Evolutionary conservation across 2,329 filamentous ascomycete genomes (phyloP), one percentile per base, ranked within the genome.

Genomic region (Nigrospora oryzae): DNA sequence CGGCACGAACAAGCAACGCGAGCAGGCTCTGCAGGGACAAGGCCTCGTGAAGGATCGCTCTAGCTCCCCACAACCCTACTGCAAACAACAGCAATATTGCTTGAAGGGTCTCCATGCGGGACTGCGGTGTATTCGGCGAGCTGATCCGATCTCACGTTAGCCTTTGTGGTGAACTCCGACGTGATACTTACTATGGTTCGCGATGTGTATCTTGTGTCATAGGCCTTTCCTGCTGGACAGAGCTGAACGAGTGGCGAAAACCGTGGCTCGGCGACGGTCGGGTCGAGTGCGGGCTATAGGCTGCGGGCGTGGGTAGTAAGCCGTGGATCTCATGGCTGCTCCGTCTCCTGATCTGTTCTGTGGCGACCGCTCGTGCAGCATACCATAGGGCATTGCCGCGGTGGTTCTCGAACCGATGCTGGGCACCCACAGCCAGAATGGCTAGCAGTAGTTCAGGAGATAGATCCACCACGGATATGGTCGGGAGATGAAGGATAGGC

Each of bases 401-500:
- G 39, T 78, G 74, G 45, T 68, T 75, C 52, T 82, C 78, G 43
- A 81, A 81, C 2, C 77, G 73, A 53, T 84, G 84, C 52, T 83
- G 79, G 0, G 81, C 81, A 12, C 81, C 81, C 2, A 86, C 76
- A 0, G 84, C 81, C 17, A 83, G 68, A 14, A 87, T 75, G 0
- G 83, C 83, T 28, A 89, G 64, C 5, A 86, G 65, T 4, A 88
- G 65, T 58, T 87, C 84, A 0, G 83, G 75, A 0, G 81, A 77
- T n/a, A 79, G 72, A n/a, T 80, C 75, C 8, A 75, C 74, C 0
- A 81, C 74, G 2, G 72, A 70, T 39, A 87, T 68, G 0, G 83
- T 86, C 0, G 84, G 79, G 5, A 86, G 64, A 56, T 89, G 84
- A 28, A 88, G 66, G 49, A 87, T 73, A 0, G 74, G 74, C 1